Conservation (phyloP, 495 filamentous ascomycete species). For the Xylaria grammica region DNA sequence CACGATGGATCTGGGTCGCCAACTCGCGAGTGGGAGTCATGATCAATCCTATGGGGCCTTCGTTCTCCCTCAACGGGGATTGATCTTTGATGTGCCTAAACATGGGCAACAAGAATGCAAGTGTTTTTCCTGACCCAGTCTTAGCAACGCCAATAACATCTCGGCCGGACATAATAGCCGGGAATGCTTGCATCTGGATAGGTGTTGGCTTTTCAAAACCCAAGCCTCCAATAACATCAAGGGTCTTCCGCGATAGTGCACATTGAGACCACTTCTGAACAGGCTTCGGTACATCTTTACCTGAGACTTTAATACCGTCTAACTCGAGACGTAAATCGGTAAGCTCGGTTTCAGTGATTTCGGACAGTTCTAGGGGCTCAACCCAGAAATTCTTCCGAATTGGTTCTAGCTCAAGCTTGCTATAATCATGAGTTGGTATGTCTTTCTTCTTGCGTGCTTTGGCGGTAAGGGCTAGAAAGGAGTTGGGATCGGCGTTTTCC, state of each 20-base stretch:
- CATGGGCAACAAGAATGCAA: slow-evolving; percentile 94
- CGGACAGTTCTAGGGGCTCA: slow-evolving; percentile 80
- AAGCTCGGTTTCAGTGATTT: slow-evolving; percentile 86
- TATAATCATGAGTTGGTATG: slow-evolving; percentile 82
- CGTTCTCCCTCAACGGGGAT: slow-evolving; percentile 75
- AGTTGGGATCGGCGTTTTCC: slow-evolving; percentile 76
- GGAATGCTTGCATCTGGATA: slow-evolving; percentile 94
- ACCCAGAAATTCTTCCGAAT: slow-evolving; percentile 95
- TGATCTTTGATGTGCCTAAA: slow-evolving; percentile 98
- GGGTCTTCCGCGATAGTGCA: slow-evolving; percentile 80
- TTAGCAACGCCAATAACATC: slow-evolving; percentile 98
- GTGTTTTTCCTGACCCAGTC: slow-evolving; percentile 98
- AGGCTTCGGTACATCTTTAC: slow-evolving; percentile 86
- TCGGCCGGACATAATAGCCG: slow-evolving; percentile 92
- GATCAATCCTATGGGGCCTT: slow-evolving; percentile 86
- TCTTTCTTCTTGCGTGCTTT: slow-evolving; percentile 96
- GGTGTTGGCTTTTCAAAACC: slow-evolving; percentile 90
- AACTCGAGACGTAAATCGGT: slow-evolving; percentile 82
- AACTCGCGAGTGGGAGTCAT: slow-evolving; percentile 96
- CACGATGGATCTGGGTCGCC: slow-evolving; percentile 91
- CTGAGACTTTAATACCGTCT: slow-evolving; percentile 91
- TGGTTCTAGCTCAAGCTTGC: slow-evolving; percentile 79
- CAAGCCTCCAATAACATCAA: slow-evolving; percentile 84
- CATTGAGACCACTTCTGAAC: slow-evolving; percentile 97
- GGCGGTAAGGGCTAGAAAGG: slow-evolving; percentile 80